A percentile compares a stretch with the other conserved stretches of the same genome.
Evolutionary conservation across 257 asterid genomes (phyloP).

Genomic region (Euphrasia confusa): DNA sequence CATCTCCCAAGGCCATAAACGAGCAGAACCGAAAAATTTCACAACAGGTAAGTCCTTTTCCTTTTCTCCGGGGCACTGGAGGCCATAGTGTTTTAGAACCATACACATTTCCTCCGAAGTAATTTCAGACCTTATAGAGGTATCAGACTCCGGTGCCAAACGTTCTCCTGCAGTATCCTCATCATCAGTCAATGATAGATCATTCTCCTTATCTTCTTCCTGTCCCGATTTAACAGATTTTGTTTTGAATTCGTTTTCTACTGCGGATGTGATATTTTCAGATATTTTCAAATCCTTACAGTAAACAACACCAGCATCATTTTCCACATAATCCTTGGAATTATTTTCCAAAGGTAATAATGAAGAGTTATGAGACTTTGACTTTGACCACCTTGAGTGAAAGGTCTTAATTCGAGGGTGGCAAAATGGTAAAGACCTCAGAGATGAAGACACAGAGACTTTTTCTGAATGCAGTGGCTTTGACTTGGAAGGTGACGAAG

Average conservation of each 20-base stretch:
- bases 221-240: slow-evolving; percentile 17
- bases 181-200: slow-evolving; percentile 13
- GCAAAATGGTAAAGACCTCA: slow-evolving; percentile 27
- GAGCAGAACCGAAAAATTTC: slow-evolving; percentile 54
- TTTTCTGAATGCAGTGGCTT: slow-evolving; percentile 21
- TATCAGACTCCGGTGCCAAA: slow-evolving; percentile 17
- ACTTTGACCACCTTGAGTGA: slow-evolving; percentile 16
- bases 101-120: slow-evolving; percentile 36
- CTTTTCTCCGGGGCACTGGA: slow-evolving; percentile 29
- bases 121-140: slow-evolving; percentile 22
- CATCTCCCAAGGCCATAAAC: slow-evolving; percentile 75
- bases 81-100: slow-evolving; percentile 24
- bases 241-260: slow-evolving; percentile 25
- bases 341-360: slow-evolving; percentile 24
- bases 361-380: slow-evolving; percentile 31
- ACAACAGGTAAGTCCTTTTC: slow-evolving; percentile 40
- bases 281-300: slow-evolving; percentile 13
- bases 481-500: slow-evolving; percentile 24
- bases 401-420: slow-evolving; percentile 22
- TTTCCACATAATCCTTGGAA: slow-evolving; percentile 20
- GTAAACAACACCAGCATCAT: slow-evolving; percentile 20
- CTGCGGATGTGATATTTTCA: slow-evolving; percentile 10
- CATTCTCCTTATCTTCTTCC: slow-evolving; percentile 3
- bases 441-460: slow-evolving; percentile 25
- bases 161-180: slow-evolving; percentile 21